Evolutionary conservation across 805 yeast species (phyloP), one percentile per base, ranked within the genome.

Genomic region (Priceomyces carsonii): DNA sequence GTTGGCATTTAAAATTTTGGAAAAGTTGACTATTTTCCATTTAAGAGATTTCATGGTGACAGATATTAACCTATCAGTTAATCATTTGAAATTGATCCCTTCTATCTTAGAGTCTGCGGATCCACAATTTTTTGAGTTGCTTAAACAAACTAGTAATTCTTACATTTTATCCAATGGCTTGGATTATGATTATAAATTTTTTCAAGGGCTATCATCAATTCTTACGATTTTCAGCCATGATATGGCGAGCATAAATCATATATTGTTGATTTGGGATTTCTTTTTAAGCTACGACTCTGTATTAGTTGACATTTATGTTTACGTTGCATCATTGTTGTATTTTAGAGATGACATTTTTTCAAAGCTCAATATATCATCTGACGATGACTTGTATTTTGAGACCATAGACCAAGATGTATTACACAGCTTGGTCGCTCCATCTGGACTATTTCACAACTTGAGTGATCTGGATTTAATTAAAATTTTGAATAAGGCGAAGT

Each of bases 31-130:
- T 0, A 45, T 84, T 6, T 44, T 63, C 34, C 85, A 80, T 51
- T 60, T 93, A 27, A 69, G 98, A 31, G 99, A 91, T 59, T 93
- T 80, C 54, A 84, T 91, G 95, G 70, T 86, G 57, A 74, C 81
- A 4, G 73, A 79, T 15, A 70, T 91, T 26, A 72, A 74, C 18
- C 75, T 85, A 6, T 73, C 95, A 1, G 57, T 87, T 8, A 75
- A 73, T 35, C 89, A 86, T 37, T 61, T 89, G 38, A 57, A 63
- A 13, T 57, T 90, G 14, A 75, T 93, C 3, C 89, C 95, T 0
- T 71, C 75, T 3, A 47, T 90, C 2, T 41, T 88, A 4, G 65
- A 63, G 17, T 45, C 50, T 2, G 59, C 68, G 2, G 95, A 87
- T 45, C 56, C 44, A 1, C 53, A 57, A 3, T 47, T 73, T 13